These are phyloP conservation scores for Phytophthora rubi DNA, from an alignment of 352 stramenopile genomes.

Conservation along the genomic window DNA sequence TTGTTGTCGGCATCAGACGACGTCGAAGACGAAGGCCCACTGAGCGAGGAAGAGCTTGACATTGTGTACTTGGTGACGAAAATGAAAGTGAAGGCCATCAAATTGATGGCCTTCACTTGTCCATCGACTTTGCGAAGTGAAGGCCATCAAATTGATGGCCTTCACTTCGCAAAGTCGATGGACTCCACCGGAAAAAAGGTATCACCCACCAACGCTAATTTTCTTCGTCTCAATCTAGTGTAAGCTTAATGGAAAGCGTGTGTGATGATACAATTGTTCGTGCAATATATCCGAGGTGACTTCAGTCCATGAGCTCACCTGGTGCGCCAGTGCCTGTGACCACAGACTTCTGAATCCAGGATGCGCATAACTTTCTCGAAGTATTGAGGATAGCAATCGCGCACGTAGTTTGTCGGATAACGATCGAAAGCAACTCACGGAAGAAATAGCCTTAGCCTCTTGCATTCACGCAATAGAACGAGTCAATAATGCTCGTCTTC, in stretches of 20 bases:
- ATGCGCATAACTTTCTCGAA: no score
- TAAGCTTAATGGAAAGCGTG: no score
- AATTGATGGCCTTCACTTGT: background rate
- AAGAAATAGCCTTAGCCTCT: no score
- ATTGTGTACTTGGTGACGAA: background rate
- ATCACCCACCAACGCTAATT: constrained; percentile 25
- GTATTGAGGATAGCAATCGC: no score
- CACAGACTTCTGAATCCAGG: no score
- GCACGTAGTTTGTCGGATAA: no score
- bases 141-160: background rate
- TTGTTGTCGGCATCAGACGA: background rate
- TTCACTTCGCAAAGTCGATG: background rate
- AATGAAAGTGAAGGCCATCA: constrained; percentile 4
- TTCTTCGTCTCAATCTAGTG: constrained; percentile 6
- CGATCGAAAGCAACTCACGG: no score
- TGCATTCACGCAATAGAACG: no score
- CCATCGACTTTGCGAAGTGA: no score
- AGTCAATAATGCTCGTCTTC: no score
- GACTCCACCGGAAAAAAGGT: constrained; percentile 21
- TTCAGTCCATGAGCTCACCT: no score
- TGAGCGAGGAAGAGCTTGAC: constrained; percentile 8
- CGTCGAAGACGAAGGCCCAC: constrained; percentile 8
- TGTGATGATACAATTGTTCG: background rate
- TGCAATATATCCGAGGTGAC: background rate
- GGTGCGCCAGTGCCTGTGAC: no score